Evolutionary conservation across 148 eudicot species (phyloP).

Genomic region (Amaranthus hypochondriacus): DNA sequence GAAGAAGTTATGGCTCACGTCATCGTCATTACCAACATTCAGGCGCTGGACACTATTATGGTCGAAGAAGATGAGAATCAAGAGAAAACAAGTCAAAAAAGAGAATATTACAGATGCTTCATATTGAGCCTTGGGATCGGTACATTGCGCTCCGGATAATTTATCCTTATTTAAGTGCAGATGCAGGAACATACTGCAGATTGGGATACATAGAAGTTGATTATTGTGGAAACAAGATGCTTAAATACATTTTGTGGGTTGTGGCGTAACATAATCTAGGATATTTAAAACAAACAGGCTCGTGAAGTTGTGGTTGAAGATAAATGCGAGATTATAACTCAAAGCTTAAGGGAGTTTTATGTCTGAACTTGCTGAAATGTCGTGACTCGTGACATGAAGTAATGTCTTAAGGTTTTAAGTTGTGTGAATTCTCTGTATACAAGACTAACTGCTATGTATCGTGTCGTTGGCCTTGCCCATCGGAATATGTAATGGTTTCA

Average conservation of each 20-base stretch:
- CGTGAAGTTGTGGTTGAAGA: not conserved
- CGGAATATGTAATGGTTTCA: not conserved
- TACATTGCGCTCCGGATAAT: conserved; percentile 1
- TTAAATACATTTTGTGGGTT: not conserved
- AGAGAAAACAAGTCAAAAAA: no score
- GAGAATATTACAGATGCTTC: not conserved
- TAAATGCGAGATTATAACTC: not conserved
- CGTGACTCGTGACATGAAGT: not conserved
- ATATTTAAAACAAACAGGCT: not conserved
- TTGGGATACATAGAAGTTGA: not conserved
- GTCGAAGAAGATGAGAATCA: conserved; percentile 54
- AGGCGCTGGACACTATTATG: conserved; percentile 62
- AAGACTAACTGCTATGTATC: conserved; percentile 10
- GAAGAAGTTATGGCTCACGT: conserved; percentile 58
- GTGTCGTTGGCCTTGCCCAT: not conserved
- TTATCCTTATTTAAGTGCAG: not conserved
- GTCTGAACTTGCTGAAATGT: not conserved
- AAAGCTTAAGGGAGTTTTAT: not conserved
- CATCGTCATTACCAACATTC: conserved; percentile 62
- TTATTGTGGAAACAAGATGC: not conserved
- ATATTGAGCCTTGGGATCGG: not conserved
- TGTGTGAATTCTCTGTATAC: conserved; percentile 13
- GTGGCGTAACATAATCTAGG: conserved; percentile 1
- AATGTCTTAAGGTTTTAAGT: not conserved
- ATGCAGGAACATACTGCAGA: not conserved